Evolutionary conservation across 225 moss, liverwort and hornwort genomes (phyloP), one percentile per base, ranked within the genome.

Genomic region (Ulota crispa): DNA sequence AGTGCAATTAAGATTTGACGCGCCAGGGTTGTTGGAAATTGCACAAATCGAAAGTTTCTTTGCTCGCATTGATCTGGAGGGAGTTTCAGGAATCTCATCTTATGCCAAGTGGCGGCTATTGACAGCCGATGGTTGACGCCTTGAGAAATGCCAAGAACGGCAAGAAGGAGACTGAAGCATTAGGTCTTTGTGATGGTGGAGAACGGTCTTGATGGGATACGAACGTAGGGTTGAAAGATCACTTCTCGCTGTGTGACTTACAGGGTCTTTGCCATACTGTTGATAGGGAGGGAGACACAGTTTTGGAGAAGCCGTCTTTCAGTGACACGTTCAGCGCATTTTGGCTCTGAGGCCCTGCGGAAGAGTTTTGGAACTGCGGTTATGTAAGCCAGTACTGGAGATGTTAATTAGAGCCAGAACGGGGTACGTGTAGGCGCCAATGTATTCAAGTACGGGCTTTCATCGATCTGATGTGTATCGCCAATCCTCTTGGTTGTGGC

Each of bases 71-170:
- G 78, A 76, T 54, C 12, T 30, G 0, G 12, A 62, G 77, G 14
- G 32, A 65, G 53, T 39, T 52, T 76, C 53, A 79, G 72, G 61
- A 18, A 16, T 81, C 62, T 28, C 24, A 26, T 54, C 26, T 75
- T 16, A 41, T 36, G 64, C 65, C 39, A 19, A 70, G 47, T 7
- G 73, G 73, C 73, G 68, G 78, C 62, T 42, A 30, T 34, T 15
- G 67, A 71, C 41, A 41, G 21, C 72, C 10, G 60, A 83, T 87
- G 77, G 27, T 81, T 27, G 8, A 23, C 11, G 30, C 39, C 57
- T 37, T 45, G 61, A 75, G 66, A 62, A 82, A 82, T 85, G 82
- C 79, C 87, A 85, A 85, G 87, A 88, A 85, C 71, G 75, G 70
- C 76, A 88, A 88, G 87, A 82, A 84, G 70, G 37, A 69, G 59